Conservation (phyloP, 139 green algal genomes). For the Edaphochlamys debaryana region DNA sequence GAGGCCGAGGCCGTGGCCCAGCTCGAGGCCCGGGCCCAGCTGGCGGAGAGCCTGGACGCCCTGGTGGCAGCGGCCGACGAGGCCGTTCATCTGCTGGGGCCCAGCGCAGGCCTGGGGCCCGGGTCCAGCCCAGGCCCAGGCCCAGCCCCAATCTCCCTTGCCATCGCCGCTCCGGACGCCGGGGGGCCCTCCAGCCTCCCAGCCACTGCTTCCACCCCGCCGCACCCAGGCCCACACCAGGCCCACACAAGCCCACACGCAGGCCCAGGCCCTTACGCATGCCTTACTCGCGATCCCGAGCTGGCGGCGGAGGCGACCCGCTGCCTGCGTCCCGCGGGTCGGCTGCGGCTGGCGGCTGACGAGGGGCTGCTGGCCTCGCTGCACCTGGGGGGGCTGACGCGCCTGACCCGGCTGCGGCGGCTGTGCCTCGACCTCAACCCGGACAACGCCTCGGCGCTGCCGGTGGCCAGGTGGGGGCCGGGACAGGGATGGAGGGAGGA, state of each 20-base stretch:
- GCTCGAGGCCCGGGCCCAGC: too few species aligned
- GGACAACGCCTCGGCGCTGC: not conserved
- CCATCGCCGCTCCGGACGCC: too few species aligned
- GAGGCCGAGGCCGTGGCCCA: too few species aligned
- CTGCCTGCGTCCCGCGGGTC: not conserved
- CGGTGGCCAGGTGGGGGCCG: slow-evolving; percentile 3
- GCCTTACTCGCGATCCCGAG: not conserved
- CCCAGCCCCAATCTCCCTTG: too few species aligned
- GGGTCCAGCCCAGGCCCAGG: too few species aligned
- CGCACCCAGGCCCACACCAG: too few species aligned
- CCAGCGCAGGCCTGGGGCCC: too few species aligned
- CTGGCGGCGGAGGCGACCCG: not conserved
- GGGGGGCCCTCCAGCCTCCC: too few species aligned
- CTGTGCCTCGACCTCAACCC: slow-evolving; percentile 28
- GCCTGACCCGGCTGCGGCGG: not conserved
- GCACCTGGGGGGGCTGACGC: not conserved
- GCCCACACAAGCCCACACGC: too few species aligned
- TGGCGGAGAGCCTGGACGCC: not conserved
- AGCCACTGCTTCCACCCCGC: too few species aligned
- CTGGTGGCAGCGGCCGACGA: not conserved
- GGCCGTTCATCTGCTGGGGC: too few species aligned
- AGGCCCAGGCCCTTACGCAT: too few species aligned
- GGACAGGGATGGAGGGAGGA: not conserved
- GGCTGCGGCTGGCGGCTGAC: not conserved
- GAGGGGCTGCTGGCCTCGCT: not conserved